Base-by-base conservation (phyloP, 768 basidiomycete genomes). In the Krasilnikovozyma curviuscula region DNA sequence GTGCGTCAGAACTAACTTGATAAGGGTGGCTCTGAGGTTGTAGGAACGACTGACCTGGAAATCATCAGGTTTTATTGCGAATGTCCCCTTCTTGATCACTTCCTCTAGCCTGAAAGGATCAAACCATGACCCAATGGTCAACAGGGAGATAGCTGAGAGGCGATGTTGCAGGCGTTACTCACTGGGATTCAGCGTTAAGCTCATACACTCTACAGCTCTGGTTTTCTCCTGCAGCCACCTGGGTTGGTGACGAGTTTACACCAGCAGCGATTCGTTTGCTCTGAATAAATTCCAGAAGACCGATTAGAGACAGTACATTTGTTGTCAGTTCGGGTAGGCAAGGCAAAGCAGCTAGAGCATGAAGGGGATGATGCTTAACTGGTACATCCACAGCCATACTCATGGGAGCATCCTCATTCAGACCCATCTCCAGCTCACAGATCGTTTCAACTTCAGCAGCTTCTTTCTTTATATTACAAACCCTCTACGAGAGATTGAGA, bases 371-470 rank as follows among this genome's bases (percentile, higher is more conserved):
- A 53, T 65, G 52, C 63, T 33, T 28, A 3, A 81, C 83, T 66
- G 75, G 63, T 8, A 68, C 63, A 60, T 80, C 66, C 12, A 75
- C 72, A 16, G 79, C 78, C 71, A 95, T 78, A 61, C 86, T 91
- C 84, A 88, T 95, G n/a, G 93, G 89, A 5, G 81, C 82, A 65
- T 97, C 93, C 61, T 89, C 89, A 30, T 77, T 80, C 27, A 64
- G 72, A 46, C 74, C 78, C 12, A 98, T 71, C 57, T 83, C 76
- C 40, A 77, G 69, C 62, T 93, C 85, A 55, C n/a, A n/a, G n/a
- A n/a, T n/a, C n/a, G n/a, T n/a, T 48, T 50, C 27, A 51, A 21
- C 21, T 57, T 57, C 33, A 50, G 46, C 12, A 66, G 54, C 5
- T 47, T 52, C 45, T 53, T 46, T 1, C 61, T 59, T 63, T 63